Base-by-base conservation (phyloP, 2,329 filamentous ascomycete genomes). In the Penicillium crustosum region DNA sequence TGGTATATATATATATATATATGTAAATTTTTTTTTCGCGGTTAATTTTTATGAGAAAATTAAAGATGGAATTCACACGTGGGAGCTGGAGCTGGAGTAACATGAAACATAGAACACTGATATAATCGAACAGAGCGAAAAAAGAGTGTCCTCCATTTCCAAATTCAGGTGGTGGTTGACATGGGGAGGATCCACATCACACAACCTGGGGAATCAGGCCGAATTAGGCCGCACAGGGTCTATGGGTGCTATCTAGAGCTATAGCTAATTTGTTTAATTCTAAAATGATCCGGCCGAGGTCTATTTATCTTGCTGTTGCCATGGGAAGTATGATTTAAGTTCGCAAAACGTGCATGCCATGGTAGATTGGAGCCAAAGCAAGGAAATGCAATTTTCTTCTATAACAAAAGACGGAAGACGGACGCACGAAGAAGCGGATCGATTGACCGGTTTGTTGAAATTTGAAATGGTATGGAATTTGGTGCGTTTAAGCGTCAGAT, bases 401-500 rank as follows among this genome's bases (percentile, higher is more conserved):
- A 62, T 38, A 61, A 59, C 57, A 55, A 43, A 25, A 55, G 38
- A 51, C 31, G 45, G 23, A 56, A 65, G 58, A 49, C 47, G 31
- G 55, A 45, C 54, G 39, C 50, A 56, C 48, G 53, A 57, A 60
- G 51, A 50, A 49, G 47, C 58, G 53, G 54, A 59, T 63, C 60
- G 55, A 64, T 56, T 60, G 54, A 62, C 62, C 61, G 57, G 60
- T 23, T n/a, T 61, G 61, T 56, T 66, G 64, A 62, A 57, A 48
- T 55, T 55, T 57, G 55, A 70, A 69, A 72, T 69, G 66, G 66
- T 70, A 68, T 73, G 68, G 63, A 70, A 62, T 73, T 72, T 67
- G 67, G 65, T 66, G 66, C 70, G 67, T 67, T 68, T 70, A 68
- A 72, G 65, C 67, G 66, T 73, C 68, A 71, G 64, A 67, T 73